Evolutionary conservation across 306 rosid genomes (phyloP), one percentile per base, ranked within the genome.

Genomic region (Hippophae rhamnoides): DNA sequence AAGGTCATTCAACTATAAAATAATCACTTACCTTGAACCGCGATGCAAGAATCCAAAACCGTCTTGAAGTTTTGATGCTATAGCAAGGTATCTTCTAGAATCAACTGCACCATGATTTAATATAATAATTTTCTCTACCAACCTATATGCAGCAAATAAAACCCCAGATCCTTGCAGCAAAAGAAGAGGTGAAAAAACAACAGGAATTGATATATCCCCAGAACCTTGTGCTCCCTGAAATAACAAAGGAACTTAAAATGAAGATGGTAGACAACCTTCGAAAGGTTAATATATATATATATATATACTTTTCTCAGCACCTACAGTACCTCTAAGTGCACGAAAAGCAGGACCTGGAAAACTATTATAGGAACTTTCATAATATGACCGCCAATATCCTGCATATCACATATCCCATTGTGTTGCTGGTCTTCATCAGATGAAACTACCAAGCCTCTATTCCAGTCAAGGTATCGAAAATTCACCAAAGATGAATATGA

Each of bases 91-190:
- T 75, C 83, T 79, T 76, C 57, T 69, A 66, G 87, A 81, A 69
- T 65, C 56, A 68, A 69, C 78, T 68, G 82, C 84, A 48, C 31
- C 60, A 27, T 13, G 58, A 60, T 76, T 69, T 72, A 86, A 67
- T 58, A 79, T 69, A 71, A 82, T 72, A 70, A 78, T 76, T 81
- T 76, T 86, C 84, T 89, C 97, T 54, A 73, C 71, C 48, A 81
- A 80, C 62, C 93, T 84, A 82, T 84, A 81, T 13, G 78, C 64
- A 38, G 97, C 86, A 71, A 74, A 89, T 66, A 86, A 70, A 63
- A 82, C 82, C 43, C 95, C 97, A 57, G 63, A 82, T 66, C 93
- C 97, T 89, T 89, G 97, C 79, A 89, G 64, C 73, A 89, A 64
- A 69, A 81, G 56, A 54, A 89, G 85, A 53, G 97, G 97, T 63